phyloP scores from a whole-genome alignment of 1,284 basidiomycete genomes.

The Cutaneotrichosporon mucoides region DNA sequence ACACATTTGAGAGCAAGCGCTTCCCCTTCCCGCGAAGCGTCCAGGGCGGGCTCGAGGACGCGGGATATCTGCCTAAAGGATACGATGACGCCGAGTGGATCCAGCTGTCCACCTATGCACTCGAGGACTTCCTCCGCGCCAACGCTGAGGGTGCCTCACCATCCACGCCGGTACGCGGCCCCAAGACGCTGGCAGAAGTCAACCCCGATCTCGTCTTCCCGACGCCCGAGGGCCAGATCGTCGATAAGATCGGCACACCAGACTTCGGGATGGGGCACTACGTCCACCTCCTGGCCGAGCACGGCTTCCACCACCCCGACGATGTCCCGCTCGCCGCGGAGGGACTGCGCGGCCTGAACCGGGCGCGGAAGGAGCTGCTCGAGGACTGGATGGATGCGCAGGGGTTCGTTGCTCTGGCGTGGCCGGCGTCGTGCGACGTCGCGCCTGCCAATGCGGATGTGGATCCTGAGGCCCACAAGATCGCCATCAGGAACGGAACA shows the following conservation, averaged over 20 bases:
- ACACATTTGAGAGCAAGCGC: constrained; percentile 4
- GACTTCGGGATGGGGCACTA: constrained; percentile 12
- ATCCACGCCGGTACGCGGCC: not conserved
- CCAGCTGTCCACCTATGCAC: constrained; percentile 1
- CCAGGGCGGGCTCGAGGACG: constrained; percentile 9
- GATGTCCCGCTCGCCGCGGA: constrained; percentile 1
- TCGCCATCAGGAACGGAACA: constrained; percentile 3
- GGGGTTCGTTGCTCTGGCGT: constrained; percentile 1
- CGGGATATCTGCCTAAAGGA: constrained; percentile 1
- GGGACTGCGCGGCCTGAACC: not conserved
- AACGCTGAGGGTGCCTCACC: not conserved
- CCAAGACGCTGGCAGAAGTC: not conserved
- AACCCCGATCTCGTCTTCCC: constrained; percentile 9
- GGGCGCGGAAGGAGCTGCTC: constrained; percentile 6
- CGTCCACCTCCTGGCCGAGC: not conserved
- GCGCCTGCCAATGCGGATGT: constrained; percentile 7
- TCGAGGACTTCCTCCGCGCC: constrained; percentile 10
- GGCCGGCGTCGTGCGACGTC: not conserved
- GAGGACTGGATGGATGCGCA: constrained; percentile 11
- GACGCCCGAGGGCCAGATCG: constrained; percentile 4
- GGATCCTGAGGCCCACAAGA: not conserved
- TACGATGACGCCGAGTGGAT: constrained; percentile 1
- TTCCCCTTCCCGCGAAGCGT: not conserved
- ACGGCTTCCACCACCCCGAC: not conserved
- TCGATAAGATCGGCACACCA: not conserved